These are phyloP conservation scores for Vishniacozyma victoriae DNA, from an alignment of 768 basidiomycete genomes.

Conservation along the genomic window DNA sequence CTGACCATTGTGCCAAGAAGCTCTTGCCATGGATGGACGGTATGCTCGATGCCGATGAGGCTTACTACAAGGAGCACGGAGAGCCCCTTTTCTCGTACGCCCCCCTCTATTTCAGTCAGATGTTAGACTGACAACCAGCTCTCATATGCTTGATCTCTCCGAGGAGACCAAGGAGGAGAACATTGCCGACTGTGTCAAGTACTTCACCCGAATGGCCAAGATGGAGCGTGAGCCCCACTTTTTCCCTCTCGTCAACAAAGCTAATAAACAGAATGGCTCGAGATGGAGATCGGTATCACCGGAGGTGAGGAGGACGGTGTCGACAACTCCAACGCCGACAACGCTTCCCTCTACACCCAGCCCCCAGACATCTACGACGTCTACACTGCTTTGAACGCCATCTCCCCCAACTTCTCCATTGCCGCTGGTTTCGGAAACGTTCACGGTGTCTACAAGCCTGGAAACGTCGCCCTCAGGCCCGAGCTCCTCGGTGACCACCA, in stretches of 20 bases:
- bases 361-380: slow-evolving; percentile 94
- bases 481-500: slow-evolving; percentile 91
- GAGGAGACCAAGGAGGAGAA: slow-evolving; percentile 78
- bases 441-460: slow-evolving; percentile 98
- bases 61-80: slow-evolving; percentile 79
- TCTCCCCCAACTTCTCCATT: slow-evolving; percentile 91
- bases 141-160: slow-evolving; percentile 98
- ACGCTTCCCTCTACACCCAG: slow-evolving; percentile 89
- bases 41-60: slow-evolving; percentile 94
- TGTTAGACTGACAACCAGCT: slow-evolving; percentile 44
- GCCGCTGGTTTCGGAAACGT: slow-evolving; percentile 99
- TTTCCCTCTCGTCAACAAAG: not conserved
- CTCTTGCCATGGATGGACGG: slow-evolving; percentile 98
- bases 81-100: slow-evolving; percentile 53
- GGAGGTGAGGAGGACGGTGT: slow-evolving; percentile 99
- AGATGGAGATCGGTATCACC: slow-evolving; percentile 99
- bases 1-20: slow-evolving; percentile 97
- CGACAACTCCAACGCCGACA: slow-evolving; percentile 94
- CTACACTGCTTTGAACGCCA: slow-evolving; percentile 69
- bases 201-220: slow-evolving; percentile 91
- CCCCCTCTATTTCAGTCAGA: not conserved
- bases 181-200: slow-evolving; percentile 85
- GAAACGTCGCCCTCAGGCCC: slow-evolving; percentile 89
- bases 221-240: slow-evolving; percentile 54
- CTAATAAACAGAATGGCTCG: slow-evolving; percentile 63